Base-by-base conservation (phyloP, 305 asterid genomes). In the Euphrasia arctica region DNA sequence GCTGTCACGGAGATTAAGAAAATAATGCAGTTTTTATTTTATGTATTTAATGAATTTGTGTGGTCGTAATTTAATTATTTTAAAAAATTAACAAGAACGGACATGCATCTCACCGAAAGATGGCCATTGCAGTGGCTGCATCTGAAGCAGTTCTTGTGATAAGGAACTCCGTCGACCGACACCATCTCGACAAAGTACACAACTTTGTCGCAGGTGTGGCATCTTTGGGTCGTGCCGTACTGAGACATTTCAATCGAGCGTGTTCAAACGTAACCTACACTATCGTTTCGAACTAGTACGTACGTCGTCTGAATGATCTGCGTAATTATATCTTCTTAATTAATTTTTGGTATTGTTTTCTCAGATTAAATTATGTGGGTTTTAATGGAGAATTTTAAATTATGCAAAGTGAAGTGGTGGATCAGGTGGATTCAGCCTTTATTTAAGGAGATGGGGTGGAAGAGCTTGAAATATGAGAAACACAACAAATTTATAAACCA, bases 101-200 rank as follows among this genome's bases (percentile, higher is more conserved):
- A 32, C 36, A 32, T 32, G 36, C 36, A 43, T 60, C 54, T 15
- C 73, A 77, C 81, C 31, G 84, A 82, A 52, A 85, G 91, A 4
- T 90, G 78, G 0, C 89, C 87, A 54, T 75, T 81, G 79, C 95
- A 88, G 15, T 77, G 80, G 68, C 69, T 65, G 71, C 95, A 88
- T 77, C 81, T 82, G 79, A 85, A 88, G 71, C 95, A 88, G 5
- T 72, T 80, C 25, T 81, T 88, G 68, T 88, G 95, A 61, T 76
- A 85, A 1, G 90, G 83, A 54, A 81, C 74, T n/a, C 95, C 95
- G 66, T 88, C 89, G 0, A 93, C 90, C 1, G 90, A 76, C 66
- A 85, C 69, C 84, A 83, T 85, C 68, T 87, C 95, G 0, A 78
- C 88, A 43, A 75, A 75, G 70, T 88, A 67, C 50, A 77, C 82